Conservation (phyloP, 1,139 yeast species). For the Saccharomyces hybrid region DNA sequence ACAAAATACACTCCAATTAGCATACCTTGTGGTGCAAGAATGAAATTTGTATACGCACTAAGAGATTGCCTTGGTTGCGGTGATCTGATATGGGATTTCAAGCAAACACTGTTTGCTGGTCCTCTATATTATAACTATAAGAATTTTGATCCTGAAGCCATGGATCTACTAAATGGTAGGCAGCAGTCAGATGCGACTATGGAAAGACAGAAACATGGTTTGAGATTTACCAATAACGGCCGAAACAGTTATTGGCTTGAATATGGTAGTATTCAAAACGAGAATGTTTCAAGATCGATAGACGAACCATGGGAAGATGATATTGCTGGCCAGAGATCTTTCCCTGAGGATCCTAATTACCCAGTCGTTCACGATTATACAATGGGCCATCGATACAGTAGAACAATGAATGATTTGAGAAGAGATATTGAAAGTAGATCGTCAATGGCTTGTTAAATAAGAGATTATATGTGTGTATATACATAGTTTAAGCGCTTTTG, state of each 20-base stretch:
- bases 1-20: slow-evolving; percentile 55
- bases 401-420: slow-evolving; percentile 30
- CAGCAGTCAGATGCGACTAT: slow-evolving; percentile 45
- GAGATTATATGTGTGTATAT: background rate
- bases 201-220: slow-evolving; percentile 74
- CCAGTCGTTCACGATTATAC: slow-evolving; percentile 49
- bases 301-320: slow-evolving; percentile 45
- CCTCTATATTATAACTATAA: slow-evolving; percentile 65
- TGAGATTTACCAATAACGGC: slow-evolving; percentile 75
- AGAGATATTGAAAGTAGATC: slow-evolving; percentile 18
- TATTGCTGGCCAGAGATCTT: slow-evolving; percentile 19
- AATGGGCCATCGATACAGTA: slow-evolving; percentile 33
- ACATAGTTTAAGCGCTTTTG: background rate
- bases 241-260: slow-evolving; percentile 74
- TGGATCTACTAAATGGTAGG: slow-evolving; percentile 20
- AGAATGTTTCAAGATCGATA: slow-evolving; percentile 29
- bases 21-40: slow-evolving; percentile 61
- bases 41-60: slow-evolving; percentile 53
- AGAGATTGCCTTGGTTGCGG: slow-evolving; percentile 69
- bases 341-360: slow-evolving; percentile 38
- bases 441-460: background rate
- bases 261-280: slow-evolving; percentile 20
- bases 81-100: slow-evolving; percentile 74
- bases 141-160: slow-evolving; percentile 72
- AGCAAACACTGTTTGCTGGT: slow-evolving; percentile 59